Base-by-base conservation (phyloP, 2,329 filamentous ascomycete genomes). In the Ascochyta clinopodiicola region DNA sequence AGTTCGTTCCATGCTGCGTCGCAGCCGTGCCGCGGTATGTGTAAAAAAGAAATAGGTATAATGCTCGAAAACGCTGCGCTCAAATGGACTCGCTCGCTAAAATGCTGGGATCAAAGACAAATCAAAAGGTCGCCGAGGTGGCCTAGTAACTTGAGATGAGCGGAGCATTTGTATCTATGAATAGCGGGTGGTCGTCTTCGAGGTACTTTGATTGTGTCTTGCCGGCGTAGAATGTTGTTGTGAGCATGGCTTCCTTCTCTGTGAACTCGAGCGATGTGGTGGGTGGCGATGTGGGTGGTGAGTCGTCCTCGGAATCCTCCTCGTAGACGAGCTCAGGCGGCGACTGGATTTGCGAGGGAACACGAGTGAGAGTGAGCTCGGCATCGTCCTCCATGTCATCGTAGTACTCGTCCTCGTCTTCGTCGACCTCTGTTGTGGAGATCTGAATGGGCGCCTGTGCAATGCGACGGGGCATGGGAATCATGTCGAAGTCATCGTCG, bases 301-400 rank as follows among this genome's bases (percentile, higher is more conserved):
- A 75, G 52, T 81, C 80, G 69, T 82, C 80, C 54, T 81, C 79
- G 4, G 77, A 80, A 62, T 80, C 78, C 35, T 77, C 76, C 59
- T 81, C 79, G 71, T 79, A 76, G 38, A 79, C 75, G 59, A 82
- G 79, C 70, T 82, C 80, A 38, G 80, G 80, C 55, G 80, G 79
- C 66, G 78, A 77, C 64, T 76, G 72, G 60, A 77, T 74, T 69
- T 76, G 72, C 53, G 75, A 74, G 49, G 75, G 68, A 12, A 78
- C 75, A 54, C 80, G 78, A 32, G 73, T 77, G 56, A 82, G 78
- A 45, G 78, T 76, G 50, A 79, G 77, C 50, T 78, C 77, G 35
- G 77, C 74, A 53, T 80, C 76, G 58, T 80, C 76, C 62, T 79
- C 77, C 62, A 77, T 74, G 59, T 80, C 79, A 49, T 80, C 78